These are phyloP conservation scores for Sugiyamaella mastotermitis DNA, from an alignment of 805 yeast genomes.

Conservation along the genomic window DNA sequence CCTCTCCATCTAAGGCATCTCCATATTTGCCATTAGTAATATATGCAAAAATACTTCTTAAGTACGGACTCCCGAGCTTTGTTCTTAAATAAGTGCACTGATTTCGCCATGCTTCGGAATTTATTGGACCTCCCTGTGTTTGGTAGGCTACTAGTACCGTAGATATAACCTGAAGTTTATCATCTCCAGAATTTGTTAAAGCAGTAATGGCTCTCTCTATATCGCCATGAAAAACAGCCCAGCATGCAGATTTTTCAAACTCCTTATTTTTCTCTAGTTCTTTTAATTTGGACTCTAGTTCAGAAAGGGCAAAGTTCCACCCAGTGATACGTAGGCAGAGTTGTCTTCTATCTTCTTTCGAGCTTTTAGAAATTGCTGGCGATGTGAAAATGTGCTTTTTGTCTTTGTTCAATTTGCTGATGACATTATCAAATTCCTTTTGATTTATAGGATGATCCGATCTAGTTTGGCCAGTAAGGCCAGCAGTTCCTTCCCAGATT, in stretches of 20 bases:
- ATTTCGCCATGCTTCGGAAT: conserved; percentile 83
- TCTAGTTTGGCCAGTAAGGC: conserved; percentile 18
- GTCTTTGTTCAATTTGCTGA: conserved; percentile 43
- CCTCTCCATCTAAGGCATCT: conserved; percentile 89
- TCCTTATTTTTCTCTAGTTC: conserved; percentile 52
- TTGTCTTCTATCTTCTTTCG: conserved; percentile 60
- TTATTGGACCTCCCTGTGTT: conserved; percentile 48
- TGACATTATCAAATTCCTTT: conserved; percentile 43
- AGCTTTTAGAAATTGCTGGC: conserved; percentile 24
- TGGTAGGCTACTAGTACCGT: conserved; percentile 91
- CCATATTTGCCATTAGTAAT: conserved; percentile 95
- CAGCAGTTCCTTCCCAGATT: conserved; percentile 63
- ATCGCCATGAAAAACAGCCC: conserved; percentile 95
- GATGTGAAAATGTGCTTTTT: conserved; percentile 31
- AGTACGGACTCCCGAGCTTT: conserved; percentile 84
- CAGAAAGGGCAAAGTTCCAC: conserved; percentile 76
- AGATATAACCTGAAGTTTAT: conserved; percentile 70
- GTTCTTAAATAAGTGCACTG: conserved; percentile 84
- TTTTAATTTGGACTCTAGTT: conserved; percentile 62
- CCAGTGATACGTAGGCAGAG: conserved; percentile 82
- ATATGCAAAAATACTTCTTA: conserved; percentile 87
- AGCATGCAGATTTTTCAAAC: conserved; percentile 89
- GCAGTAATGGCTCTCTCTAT: conserved; percentile 74
- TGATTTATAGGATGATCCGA: conserved; percentile 28
- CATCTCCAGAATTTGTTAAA: conserved; percentile 67